phyloP scores from a whole-genome alignment of 2,329 filamentous ascomycete genomes.

The Emergomyces orientalis region DNA sequence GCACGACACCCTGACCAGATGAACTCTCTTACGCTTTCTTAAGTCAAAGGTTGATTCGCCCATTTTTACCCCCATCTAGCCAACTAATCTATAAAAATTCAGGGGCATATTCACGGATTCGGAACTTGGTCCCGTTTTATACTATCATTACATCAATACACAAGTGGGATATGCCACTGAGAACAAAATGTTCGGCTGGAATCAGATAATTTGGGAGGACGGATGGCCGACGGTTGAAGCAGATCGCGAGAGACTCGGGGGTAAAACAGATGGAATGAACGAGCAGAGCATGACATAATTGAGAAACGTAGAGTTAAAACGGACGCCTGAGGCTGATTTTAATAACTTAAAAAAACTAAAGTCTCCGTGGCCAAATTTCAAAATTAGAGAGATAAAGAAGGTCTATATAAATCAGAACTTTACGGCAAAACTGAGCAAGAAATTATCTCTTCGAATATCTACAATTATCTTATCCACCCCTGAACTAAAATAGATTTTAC shows the following conservation, averaged over 20 bases:
- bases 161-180: slow-evolving; percentile 44
- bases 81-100: background rate
- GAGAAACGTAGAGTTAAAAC: too few species aligned
- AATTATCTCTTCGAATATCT: background rate
- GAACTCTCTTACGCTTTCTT: background rate
- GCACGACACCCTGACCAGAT: background rate
- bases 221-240: slow-evolving; percentile 39
- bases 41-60: background rate
- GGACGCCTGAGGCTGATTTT: too few species aligned
- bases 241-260: background rate
- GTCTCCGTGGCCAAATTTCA: background rate
- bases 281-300: background rate
- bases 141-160: slow-evolving; percentile 55
- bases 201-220: slow-evolving; percentile 34
- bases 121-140: slow-evolving; percentile 45
- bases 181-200: slow-evolving; percentile 41
- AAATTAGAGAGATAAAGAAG: background rate
- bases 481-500: background rate
- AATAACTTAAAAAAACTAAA: too few species aligned
- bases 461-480: background rate
- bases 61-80: background rate
- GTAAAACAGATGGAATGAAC: background rate
- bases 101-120: slow-evolving; percentile 28
- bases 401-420: background rate
- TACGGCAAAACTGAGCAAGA: background rate